Base-by-base conservation (phyloP, 2,329 filamentous ascomycete species). In the Pseudogymnoascus sp. region DNA sequence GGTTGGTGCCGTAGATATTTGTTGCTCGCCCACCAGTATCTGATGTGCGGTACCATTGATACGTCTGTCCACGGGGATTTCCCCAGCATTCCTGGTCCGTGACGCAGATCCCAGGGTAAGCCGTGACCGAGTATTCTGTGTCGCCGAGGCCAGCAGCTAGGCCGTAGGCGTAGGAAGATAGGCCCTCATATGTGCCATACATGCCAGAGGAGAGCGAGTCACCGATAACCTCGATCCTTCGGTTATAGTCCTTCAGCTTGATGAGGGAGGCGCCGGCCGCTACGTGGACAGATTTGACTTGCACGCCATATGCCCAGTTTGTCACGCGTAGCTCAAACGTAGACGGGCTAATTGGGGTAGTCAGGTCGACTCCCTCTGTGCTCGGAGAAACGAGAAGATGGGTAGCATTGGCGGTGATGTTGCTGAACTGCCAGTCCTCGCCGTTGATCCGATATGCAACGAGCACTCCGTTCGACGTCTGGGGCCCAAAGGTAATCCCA, bases 221-320 rank as follows among this genome's bases (percentile, higher is more conserved):
- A 4, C 76, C 75, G 60, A 80, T 79, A 63, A 81, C 75, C 67
- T 80, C 76, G 50, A 79, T 76, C 1, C 70, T 71, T 44, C 74
- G 72, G 6, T 67, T 66, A 64, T 72, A 75, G 19, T 75, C 69
- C 1, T 75, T 73, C 4, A 78, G 64, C 64, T 78, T 78, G 67
- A 82, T 72, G 5, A 86, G 74, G 19, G 73, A 74, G 38, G 77
- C 75, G 4, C 75, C 76, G 3, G 74, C 71, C 1, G 74, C 76
- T 13, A 84, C 74, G 62, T 84, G 80, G 1, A 86, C 76, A 6
- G 78, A 74, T 16, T 76, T 74, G 50, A 86, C 79, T 71, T 86
- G 83, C 3, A 86, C 78, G 2, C 83, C 83, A 67, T 81, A 81
- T 14, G 77, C 82, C 82, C 82, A 86, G 67, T 86, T 86, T 1